Percentiles rank a stretch among this genome's conserved stretches.
These are phyloP conservation scores for Cucumis sativus DNA, from an alignment of 306 rosid species.

Conservation along the genomic window Cucumber_9930_V3 NC_026656.2:5570501-5571000, in stretches of 20 bases:
- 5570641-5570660: neutral
- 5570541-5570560: conserved; percentile 49
- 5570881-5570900: conserved; percentile 71
- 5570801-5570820: conserved; percentile 74
- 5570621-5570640: neutral
- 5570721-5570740: conserved; percentile 36
- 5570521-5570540: conserved; percentile 71
- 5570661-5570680: neutral
- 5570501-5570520: conserved; percentile 66
- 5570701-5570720: conserved; percentile 35
- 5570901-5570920: conserved; percentile 66
- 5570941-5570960: conserved; percentile 79
- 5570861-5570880: conserved; percentile 60
- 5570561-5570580: conserved; percentile 44
- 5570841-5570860: conserved; percentile 79
- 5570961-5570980: conserved; percentile 51
- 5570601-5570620: neutral
- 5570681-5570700: neutral
- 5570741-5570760: conserved; percentile 60
- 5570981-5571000: conserved; percentile 38
- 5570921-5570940: conserved; percentile 76
- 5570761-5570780: conserved; percentile 66
- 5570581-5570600: neutral
- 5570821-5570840: conserved; percentile 84
- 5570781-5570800: conserved; percentile 57